These are phyloP conservation scores for Hypoxylon trugodes DNA, from an alignment of 495 filamentous ascomycete species.

Conservation along the genomic window DNA sequence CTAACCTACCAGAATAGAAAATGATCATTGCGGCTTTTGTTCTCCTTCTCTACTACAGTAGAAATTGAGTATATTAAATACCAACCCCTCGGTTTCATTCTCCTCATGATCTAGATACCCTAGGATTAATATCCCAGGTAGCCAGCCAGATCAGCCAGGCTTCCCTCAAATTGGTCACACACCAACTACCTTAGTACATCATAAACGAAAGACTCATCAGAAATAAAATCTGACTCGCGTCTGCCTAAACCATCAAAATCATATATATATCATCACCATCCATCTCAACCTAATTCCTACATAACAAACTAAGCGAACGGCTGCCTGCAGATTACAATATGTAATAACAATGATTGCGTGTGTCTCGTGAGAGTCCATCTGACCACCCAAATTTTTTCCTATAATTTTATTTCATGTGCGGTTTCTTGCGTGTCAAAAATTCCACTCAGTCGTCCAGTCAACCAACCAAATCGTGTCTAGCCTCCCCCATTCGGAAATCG, in stretches of 20 bases:
- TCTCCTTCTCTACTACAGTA: neutral
- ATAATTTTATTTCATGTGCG: constrained; percentile 9
- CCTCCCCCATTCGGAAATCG: constrained; percentile 36
- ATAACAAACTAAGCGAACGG: neutral
- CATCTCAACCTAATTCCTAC: constrained; percentile 1
- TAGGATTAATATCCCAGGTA: neutral
- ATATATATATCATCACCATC: neutral
- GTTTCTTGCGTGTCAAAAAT: constrained; percentile 4
- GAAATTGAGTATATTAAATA: neutral
- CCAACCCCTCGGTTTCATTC: constrained; percentile 14
- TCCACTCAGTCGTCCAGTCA: constrained; percentile 23
- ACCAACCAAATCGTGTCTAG: constrained; percentile 22
- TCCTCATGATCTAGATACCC: neutral
- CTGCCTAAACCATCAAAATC: constrained; percentile 19
- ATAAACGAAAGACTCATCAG: neutral
- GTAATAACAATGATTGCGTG: constrained; percentile 5
- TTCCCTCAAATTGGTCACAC: neutral
- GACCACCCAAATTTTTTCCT: constrained; percentile 27
- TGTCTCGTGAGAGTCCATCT: constrained; percentile 9
- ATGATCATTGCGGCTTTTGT: constrained; percentile 26
- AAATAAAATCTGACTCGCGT: constrained; percentile 19
- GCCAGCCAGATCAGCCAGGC: neutral
- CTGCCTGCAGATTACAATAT: constrained; percentile 5
- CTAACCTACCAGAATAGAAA: no score
- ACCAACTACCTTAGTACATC: neutral